Percentiles rank a stretch among this genome's conserved stretches.
Conservation (phyloP, 2,329 filamentous ascomycete species). For the Colletotrichum siamense region DNA sequence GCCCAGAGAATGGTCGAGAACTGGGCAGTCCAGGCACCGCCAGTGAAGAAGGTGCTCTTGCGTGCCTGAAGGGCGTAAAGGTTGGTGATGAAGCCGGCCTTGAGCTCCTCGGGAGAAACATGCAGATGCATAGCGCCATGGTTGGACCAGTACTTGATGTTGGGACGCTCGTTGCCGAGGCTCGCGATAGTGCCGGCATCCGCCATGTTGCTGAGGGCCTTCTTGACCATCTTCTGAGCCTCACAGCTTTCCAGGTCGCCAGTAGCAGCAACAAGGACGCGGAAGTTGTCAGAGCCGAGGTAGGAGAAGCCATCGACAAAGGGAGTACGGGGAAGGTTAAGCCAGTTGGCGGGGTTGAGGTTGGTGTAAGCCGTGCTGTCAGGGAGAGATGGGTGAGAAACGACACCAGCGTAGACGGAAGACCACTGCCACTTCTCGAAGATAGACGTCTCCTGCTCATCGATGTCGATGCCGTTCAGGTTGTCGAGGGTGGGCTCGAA, state of each 20-base stretch:
- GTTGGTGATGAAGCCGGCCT: conserved; percentile 38
- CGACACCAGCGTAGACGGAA: conserved; percentile 35
- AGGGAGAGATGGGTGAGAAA: conserved; percentile 34
- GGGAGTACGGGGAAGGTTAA: conserved; percentile 28
- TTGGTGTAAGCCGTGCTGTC: conserved; percentile 31
- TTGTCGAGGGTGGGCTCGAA: conserved; percentile 37
- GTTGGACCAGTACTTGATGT: conserved; percentile 31
- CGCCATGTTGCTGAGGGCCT: conserved; percentile 28
- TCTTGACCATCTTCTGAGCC: conserved; percentile 29
- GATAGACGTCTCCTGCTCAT: conserved; percentile 31
- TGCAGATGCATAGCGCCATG: conserved; percentile 37
- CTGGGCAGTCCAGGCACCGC: conserved; percentile 35
- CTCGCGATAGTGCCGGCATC: conserved; percentile 24
- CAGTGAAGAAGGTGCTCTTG: conserved; percentile 45
- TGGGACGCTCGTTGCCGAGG: conserved; percentile 17
- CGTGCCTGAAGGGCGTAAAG: conserved; percentile 42
- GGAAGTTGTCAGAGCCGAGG: conserved; percentile 30
- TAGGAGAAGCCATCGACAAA: conserved; percentile 34
- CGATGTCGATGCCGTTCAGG: conserved; percentile 35
- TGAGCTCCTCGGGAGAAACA: conserved; percentile 32
- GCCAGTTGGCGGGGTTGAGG: conserved; percentile 29
- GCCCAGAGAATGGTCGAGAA: conserved; percentile 38
- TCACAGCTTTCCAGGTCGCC: conserved; percentile 15
- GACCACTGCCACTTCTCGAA: conserved; percentile 37
- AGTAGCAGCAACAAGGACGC: conserved; percentile 31